Evolutionary conservation across 495 filamentous ascomycete species (phyloP).

Genomic region (Bombardia bombarda): DNA sequence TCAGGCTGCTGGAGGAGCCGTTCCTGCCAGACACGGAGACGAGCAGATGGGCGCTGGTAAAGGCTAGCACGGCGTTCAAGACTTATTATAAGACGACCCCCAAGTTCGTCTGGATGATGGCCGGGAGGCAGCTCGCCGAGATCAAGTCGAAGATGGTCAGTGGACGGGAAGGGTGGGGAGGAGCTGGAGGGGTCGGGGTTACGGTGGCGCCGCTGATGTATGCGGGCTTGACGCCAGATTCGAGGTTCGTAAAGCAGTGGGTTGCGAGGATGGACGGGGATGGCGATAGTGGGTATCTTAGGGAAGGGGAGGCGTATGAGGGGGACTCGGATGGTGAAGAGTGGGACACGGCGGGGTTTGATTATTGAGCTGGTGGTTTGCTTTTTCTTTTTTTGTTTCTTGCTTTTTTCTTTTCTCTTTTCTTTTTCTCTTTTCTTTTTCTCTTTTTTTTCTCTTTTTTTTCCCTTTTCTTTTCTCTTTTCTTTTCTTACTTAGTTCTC

Average conservation of each 20-base stretch:
- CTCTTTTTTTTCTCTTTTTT: neutral
- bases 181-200: constrained; percentile 7
- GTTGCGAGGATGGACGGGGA: constrained; percentile 14
- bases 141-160: constrained; percentile 48
- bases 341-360: neutral
- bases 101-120: constrained; percentile 54
- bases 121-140: constrained; percentile 52
- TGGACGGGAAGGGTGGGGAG: too few relatives aligned
- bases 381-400: neutral
- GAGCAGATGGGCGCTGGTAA: constrained; percentile 47
- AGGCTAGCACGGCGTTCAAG: constrained; percentile 56
- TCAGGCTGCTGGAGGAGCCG: constrained; percentile 32
- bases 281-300: constrained; percentile 14
- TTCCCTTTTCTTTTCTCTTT: neutral
- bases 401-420: too few relatives aligned
- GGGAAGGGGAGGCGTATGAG: constrained; percentile 2
- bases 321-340: neutral
- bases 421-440: neutral
- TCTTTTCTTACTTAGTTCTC: neutral
- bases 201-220: constrained; percentile 37
- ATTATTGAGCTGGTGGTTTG: neutral
- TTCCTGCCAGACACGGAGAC: constrained; percentile 26
- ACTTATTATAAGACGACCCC: constrained; percentile 24
- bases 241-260: constrained; percentile 24
- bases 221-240: constrained; percentile 33